phyloP scores from a whole-genome alignment of 257 asterid genomes.

The Gentiana macrophylla region DNA sequence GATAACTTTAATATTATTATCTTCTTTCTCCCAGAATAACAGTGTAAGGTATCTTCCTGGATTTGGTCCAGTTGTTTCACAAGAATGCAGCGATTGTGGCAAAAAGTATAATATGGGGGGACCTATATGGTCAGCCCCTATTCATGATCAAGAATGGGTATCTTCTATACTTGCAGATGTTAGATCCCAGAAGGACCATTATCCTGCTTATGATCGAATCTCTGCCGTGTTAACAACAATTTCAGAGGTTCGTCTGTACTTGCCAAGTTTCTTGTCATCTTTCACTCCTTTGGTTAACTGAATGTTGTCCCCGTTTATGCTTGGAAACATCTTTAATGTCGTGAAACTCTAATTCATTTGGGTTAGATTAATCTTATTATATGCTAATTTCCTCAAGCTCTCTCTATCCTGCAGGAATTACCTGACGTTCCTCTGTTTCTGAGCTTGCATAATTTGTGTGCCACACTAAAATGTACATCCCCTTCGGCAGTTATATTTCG shows the following conservation, averaged over 20 bases:
- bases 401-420: conserved; percentile 51
- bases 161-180: conserved; percentile 63
- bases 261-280: conserved; percentile 2
- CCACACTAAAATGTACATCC: conserved; percentile 85
- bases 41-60: conserved; percentile 87
- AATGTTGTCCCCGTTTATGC: not conserved
- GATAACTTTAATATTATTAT: not conserved
- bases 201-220: conserved; percentile 80
- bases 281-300: not conserved
- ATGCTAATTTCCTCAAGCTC: conserved; percentile 3
- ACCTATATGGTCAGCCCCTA: conserved; percentile 97
- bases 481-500: conserved; percentile 91
- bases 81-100: conserved; percentile 90
- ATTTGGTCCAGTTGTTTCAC: conserved; percentile 81
- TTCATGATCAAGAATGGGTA: conserved; percentile 94
- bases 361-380: too few relatives aligned
- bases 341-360: not conserved
- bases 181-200: conserved; percentile 47
- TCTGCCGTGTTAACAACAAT: conserved; percentile 84
- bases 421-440: conserved; percentile 85
- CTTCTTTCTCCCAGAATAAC: conserved; percentile 34
- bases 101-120: conserved; percentile 97
- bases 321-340: not conserved
- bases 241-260: conserved; percentile 58
- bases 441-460: conserved; percentile 90